Conservation (phyloP, 2,329 filamentous ascomycete genomes). For the Sclerotinia sclerotiorum region DNA sequence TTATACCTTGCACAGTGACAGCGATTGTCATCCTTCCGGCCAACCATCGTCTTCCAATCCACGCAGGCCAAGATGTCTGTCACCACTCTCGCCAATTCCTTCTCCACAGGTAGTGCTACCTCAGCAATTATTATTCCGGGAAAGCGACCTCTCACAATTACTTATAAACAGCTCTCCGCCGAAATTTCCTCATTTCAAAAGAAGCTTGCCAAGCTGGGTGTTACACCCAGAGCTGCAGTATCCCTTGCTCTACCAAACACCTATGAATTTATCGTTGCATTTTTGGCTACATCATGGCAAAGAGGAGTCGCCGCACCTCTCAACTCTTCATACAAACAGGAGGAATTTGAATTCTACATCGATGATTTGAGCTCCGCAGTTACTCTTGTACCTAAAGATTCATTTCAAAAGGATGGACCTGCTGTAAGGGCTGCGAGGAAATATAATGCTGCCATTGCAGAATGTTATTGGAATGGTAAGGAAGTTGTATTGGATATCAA, state of each 20-base stretch:
- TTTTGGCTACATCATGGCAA: constrained; percentile 83
- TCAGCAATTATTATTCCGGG: constrained; percentile 74
- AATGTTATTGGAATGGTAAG: constrained; percentile 74
- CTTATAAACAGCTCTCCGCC: constrained; percentile 64
- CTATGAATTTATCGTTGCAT: constrained; percentile 84
- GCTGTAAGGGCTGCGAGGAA: constrained; percentile 75
- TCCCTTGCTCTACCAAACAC: constrained; percentile 83
- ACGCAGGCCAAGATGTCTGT: constrained; percentile 33
- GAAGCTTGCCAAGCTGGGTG: constrained; percentile 74
- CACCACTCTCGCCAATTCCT: constrained; percentile 56
- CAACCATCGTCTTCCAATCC: constrained; percentile 4
- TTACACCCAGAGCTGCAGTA: constrained; percentile 67
- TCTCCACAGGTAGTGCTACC: constrained; percentile 51
- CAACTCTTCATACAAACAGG: constrained; percentile 85
- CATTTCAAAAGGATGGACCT: constrained; percentile 63
- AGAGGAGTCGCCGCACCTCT: constrained; percentile 81
- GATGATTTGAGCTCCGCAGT: constrained; percentile 80
- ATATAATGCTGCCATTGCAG: constrained; percentile 81
- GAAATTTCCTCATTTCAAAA: constrained; percentile 72
- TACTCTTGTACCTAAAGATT: constrained; percentile 71
- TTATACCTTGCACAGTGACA: neutral
- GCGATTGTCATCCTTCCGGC: constrained; percentile 2
- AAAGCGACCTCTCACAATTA: constrained; percentile 63
- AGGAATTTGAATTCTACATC: constrained; percentile 90
- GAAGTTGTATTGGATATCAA: constrained; percentile 78